Evolutionary conservation across 306 rosid genomes (phyloP).

Genomic region (Trifolium fragiferum): DNA sequence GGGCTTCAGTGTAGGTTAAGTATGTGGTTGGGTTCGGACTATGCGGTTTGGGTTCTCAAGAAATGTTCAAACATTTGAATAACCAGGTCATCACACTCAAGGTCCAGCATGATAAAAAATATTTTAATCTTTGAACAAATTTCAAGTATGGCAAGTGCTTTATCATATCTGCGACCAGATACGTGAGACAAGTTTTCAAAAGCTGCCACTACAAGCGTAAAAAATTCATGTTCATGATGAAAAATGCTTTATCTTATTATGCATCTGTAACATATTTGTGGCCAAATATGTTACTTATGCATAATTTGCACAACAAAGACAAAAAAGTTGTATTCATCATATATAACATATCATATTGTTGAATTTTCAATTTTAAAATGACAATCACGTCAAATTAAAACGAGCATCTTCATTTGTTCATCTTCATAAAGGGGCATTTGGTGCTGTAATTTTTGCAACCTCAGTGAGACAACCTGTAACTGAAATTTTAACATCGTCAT

Average conservation of each 20-base stretch:
- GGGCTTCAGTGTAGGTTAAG: too few relatives aligned
- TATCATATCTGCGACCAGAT: slow-evolving; percentile 60
- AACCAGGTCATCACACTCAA: slow-evolving; percentile 68
- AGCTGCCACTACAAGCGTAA: slow-evolving; percentile 63
- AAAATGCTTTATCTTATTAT: too few relatives aligned
- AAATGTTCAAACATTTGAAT: slow-evolving; percentile 73
- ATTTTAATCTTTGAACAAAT: slow-evolving; percentile 60
- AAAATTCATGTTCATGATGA: slow-evolving; percentile 64
- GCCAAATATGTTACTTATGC: not conserved
- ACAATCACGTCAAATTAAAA: slow-evolving; percentile 22
- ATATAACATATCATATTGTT: too few relatives aligned
- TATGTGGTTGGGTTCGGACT: too few relatives aligned
- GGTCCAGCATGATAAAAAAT: slow-evolving; percentile 82
- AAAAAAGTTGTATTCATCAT: slow-evolving; percentile 3
- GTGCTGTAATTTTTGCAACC: slow-evolving; percentile 84
- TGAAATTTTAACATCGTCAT: slow-evolving; percentile 56
- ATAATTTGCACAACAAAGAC: slow-evolving; percentile 28
- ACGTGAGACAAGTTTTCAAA: slow-evolving; percentile 58
- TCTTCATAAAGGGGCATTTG: slow-evolving; percentile 77
- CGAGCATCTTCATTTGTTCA: slow-evolving; percentile 68
- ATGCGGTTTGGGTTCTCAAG: too few relatives aligned
- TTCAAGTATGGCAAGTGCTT: slow-evolving; percentile 56
- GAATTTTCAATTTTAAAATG: slow-evolving; percentile 20
- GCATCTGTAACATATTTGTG: too few relatives aligned
- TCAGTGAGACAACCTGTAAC: slow-evolving; percentile 66